Base-by-base conservation (phyloP, 1,284 basidiomycete species). In the Marasmius fiardii region DNA sequence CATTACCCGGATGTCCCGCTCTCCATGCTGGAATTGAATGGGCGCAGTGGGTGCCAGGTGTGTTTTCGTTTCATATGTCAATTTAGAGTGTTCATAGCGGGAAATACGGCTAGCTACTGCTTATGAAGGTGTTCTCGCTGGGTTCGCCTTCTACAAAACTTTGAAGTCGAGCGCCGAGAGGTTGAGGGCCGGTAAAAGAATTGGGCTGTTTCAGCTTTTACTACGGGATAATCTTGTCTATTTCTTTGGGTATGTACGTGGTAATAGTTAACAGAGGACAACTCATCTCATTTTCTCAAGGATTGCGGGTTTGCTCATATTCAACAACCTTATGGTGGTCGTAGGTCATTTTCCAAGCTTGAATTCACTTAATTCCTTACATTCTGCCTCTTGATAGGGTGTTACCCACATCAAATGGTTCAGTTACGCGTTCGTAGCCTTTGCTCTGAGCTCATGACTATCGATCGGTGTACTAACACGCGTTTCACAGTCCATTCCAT, bases 371-470 rank as follows among this genome's bases (percentile, higher is more conserved):
- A 51, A 20, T 18, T 10, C 14, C 3, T 20, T 51, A 43, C 34
- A 57, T 35, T 14, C 48, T n/a, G n/a, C n/a, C n/a, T n/a, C n/a
- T n/a, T n/a, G n/a, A 56, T 43, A 75, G 74, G 72, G 70, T 21
- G 62, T 72, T 4, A 76, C 75, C 1, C 65, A 68, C 33, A 77
- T 79, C 34, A 76, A 76, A 1, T 78, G 77, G 76, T 78, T 78
- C 54, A 76, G 76, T 50, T 77, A 76, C 57, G 72, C 71, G 76
- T 77, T 53, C 41, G 56, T 45, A n/a, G 12, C n/a, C 6, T 34
- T 35, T 24, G 18, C 26, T 12, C 20, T 33, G n/a, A n/a, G n/a
- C 11, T n/a, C 28, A 18, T n/a, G 12, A 16, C n/a, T 34, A 14
- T 34, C 34, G 6, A 6, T 31, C n/a, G n/a, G 18, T 12, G 7